A percentile compares a stretch with the other conserved stretches of the same genome.
These are phyloP conservation scores for Penicillium fimorum DNA, from an alignment of 495 filamentous ascomycete genomes.

Conservation along the genomic window DNA sequence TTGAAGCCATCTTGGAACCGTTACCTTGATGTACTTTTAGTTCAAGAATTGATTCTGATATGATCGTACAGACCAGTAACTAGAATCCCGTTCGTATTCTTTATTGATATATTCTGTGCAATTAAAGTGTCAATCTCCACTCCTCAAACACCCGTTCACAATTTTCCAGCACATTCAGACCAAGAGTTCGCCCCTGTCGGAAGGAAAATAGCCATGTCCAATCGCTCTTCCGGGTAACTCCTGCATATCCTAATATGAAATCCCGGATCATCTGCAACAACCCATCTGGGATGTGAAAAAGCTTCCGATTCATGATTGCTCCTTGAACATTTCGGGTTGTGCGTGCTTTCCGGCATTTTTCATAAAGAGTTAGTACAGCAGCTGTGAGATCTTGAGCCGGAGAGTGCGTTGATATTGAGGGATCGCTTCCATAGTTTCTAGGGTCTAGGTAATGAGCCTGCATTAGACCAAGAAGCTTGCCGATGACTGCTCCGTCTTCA, in stretches of 20 bases:
- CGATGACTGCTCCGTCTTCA: constrained; percentile 52
- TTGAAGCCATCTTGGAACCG: no score
- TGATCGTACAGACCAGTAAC: no score
- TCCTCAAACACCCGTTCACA: constrained; percentile 12
- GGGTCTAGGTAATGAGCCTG: constrained; percentile 8
- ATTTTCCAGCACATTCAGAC: constrained; percentile 16
- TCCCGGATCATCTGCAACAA: constrained; percentile 45
- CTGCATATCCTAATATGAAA: constrained; percentile 13
- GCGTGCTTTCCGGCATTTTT: constrained; percentile 54
- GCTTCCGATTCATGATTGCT: constrained; percentile 43
- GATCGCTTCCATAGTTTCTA: neutral
- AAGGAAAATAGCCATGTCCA: constrained; percentile 22
- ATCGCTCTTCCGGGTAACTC: constrained; percentile 21
- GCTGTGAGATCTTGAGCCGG: neutral
- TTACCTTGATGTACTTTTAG: no score
- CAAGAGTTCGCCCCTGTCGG: constrained; percentile 14
- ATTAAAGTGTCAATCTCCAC: constrained; percentile 3
- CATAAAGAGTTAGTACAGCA: constrained; percentile 50
- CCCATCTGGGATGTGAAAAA: constrained; percentile 56
- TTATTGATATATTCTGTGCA: no score
- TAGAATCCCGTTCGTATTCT: no score
- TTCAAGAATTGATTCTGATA: no score
- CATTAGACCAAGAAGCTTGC: constrained; percentile 31
- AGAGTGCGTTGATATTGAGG: neutral
- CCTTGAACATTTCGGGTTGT: constrained; percentile 51